Percentiles rank a stretch among this genome's conserved stretches.
Evolutionary conservation across 768 basidiomycete genomes (phyloP).

Genomic region (Russula lepida): DNA sequence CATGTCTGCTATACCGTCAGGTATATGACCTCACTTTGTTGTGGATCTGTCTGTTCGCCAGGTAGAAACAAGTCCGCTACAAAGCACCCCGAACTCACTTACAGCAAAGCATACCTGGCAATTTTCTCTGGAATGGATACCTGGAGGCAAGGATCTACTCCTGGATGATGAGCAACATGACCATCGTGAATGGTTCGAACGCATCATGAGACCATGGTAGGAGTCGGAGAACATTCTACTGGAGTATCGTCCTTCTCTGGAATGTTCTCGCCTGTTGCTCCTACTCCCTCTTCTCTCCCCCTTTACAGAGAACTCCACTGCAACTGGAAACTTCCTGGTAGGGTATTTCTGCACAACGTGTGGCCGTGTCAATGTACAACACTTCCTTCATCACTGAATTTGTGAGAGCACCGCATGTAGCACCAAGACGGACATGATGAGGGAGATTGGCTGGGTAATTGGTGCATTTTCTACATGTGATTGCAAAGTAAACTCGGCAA

Average conservation of each 20-base stretch:
- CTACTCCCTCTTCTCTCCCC: slow-evolving; percentile 19
- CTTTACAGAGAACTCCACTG: slow-evolving; percentile 14
- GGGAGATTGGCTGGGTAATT: slow-evolving; percentile 13
- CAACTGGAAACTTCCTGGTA: slow-evolving; percentile 9
- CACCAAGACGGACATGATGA: not conserved
- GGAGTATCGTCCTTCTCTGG: not conserved
- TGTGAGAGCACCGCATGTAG: slow-evolving; percentile 3
- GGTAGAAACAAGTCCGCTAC: slow-evolving; percentile 5
- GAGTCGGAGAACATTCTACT: not conserved
- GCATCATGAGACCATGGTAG: slow-evolving; percentile 17
- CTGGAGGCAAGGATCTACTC: slow-evolving; percentile 18
- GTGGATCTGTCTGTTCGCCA: too few relatives aligned
- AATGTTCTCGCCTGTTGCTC: not conserved
- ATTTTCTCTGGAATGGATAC: slow-evolving; percentile 14
- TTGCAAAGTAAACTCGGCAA: slow-evolving; percentile 8
- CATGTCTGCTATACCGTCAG: not conserved
- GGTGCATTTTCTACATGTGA: slow-evolving; percentile 7
- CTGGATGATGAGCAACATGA: slow-evolving; percentile 4
- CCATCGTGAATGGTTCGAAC: not conserved
- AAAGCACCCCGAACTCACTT: not conserved
- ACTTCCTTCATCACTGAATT: slow-evolving; percentile 14
- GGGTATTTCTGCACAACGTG: slow-evolving; percentile 16
- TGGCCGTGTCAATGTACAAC: slow-evolving; percentile 19
- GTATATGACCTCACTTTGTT: not conserved
- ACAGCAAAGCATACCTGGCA: slow-evolving; percentile 6